phyloP scores from a whole-genome alignment of 2,329 filamentous ascomycete genomes.

The Lecanicillium sp. region DNA sequence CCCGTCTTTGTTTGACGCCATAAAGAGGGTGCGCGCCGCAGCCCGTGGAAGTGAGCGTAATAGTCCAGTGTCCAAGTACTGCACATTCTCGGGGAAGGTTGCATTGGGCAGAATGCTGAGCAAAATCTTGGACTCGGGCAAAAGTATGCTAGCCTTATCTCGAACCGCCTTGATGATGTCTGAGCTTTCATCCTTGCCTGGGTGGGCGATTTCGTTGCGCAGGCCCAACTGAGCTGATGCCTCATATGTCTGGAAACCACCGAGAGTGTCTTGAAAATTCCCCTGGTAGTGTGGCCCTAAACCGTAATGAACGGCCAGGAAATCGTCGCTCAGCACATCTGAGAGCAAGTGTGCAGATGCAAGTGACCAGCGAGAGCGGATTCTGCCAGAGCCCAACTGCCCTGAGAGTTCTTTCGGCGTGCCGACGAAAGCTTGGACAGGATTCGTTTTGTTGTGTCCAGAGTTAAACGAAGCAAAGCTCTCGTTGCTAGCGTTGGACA shows the following conservation, averaged over 20 bases:
- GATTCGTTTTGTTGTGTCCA: conserved; percentile 47
- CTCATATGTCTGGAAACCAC: conserved; percentile 92
- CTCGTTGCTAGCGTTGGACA: conserved; percentile 53
- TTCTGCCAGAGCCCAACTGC: conserved; percentile 62
- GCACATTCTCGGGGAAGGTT: conserved; percentile 73
- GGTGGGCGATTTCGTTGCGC: conserved; percentile 83
- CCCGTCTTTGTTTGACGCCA: conserved; percentile 38
- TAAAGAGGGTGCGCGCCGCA: conserved; percentile 53
- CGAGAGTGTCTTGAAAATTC: conserved; percentile 93
- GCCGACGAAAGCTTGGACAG: conserved; percentile 86
- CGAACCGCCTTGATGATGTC: conserved; percentile 87
- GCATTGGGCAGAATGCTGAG: conserved; percentile 77
- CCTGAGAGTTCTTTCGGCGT: conserved; percentile 83
- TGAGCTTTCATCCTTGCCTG: conserved; percentile 82
- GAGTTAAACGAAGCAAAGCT: conserved; percentile 65
- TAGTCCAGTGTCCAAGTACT: conserved; percentile 68
- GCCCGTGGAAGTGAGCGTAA: conserved; percentile 68
- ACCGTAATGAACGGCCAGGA: conserved; percentile 82
- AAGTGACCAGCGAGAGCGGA: conserved; percentile 78
- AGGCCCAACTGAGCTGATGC: conserved; percentile 86
- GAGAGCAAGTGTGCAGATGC: conserved; percentile 86
- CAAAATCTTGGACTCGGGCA: conserved; percentile 74
- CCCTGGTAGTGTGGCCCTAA: conserved; percentile 87
- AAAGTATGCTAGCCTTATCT: conserved; percentile 70
- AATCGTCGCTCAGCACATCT: conserved; percentile 81